These are phyloP conservation scores for Gossypium davidsonii DNA, from an alignment of 441 rosid genomes.

Conservation along the genomic window DNA sequence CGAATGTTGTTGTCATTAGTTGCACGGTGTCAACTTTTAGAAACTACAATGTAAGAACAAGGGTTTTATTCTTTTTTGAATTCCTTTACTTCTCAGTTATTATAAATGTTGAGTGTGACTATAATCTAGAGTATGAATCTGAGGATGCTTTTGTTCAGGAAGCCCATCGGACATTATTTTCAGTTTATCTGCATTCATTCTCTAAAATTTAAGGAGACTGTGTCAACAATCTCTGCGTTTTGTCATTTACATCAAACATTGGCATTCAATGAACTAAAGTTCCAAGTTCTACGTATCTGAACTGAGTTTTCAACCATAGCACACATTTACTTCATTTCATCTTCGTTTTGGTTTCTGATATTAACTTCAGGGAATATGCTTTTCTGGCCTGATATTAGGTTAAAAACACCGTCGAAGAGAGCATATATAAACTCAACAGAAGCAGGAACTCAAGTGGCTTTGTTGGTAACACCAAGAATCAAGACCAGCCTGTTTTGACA, in stretches of 20 bases:
- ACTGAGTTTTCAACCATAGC: neutral
- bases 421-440: conserved; percentile 82
- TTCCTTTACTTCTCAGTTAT: neutral
- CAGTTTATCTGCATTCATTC: neutral
- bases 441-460: conserved; percentile 54
- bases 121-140: too few species aligned
- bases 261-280: neutral
- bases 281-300: neutral
- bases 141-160: neutral
- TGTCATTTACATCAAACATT: neutral
- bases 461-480: conserved; percentile 81
- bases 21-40: neutral
- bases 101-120: too few species aligned
- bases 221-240: neutral
- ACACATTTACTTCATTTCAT: neutral
- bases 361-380: neutral
- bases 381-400: conserved; percentile 37
- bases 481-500: conserved; percentile 74
- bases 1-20: neutral
- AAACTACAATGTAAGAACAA: neutral
- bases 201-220: neutral
- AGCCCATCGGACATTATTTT: neutral
- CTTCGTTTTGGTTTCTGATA: neutral
- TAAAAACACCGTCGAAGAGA: conserved; percentile 81
- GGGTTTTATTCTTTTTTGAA: neutral